phyloP scores from a whole-genome alignment of 2,329 filamentous ascomycete genomes.

The Colletotrichum endophyticum region DNA sequence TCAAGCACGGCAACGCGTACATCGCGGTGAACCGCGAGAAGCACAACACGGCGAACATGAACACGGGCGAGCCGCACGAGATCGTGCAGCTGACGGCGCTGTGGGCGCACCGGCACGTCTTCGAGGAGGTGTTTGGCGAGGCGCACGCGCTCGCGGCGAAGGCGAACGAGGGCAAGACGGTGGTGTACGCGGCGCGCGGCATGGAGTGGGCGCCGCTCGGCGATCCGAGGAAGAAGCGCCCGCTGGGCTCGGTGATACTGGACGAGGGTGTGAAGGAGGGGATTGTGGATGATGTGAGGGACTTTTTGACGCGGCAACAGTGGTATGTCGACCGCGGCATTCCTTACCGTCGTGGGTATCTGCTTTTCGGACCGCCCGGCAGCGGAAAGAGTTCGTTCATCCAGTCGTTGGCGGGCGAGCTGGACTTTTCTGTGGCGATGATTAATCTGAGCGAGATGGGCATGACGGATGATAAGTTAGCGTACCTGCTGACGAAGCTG shows the following conservation, averaged over 20 bases:
- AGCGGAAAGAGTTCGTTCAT: slow-evolving; percentile 97
- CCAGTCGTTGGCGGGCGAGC: slow-evolving; percentile 88
- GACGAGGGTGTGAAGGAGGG: slow-evolving; percentile 83
- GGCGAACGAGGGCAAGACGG: slow-evolving; percentile 88
- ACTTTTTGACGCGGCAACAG: slow-evolving; percentile 78
- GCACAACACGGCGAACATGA: slow-evolving; percentile 80
- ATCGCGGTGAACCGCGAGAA: slow-evolving; percentile 88
- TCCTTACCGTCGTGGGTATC: slow-evolving; percentile 87
- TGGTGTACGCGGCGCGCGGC: slow-evolving; percentile 85
- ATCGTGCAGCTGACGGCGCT: slow-evolving; percentile 91
- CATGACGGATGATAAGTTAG: slow-evolving; percentile 87
- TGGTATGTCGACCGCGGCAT: slow-evolving; percentile 98
- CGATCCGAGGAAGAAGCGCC: slow-evolving; percentile 83
- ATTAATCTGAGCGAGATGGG: slow-evolving; percentile 90
- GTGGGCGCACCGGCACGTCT: slow-evolving; percentile 86
- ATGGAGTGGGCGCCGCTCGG: slow-evolving; percentile 88
- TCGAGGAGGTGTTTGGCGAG: slow-evolving; percentile 88
- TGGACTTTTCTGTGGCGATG: slow-evolving; percentile 88
- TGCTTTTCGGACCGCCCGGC: slow-evolving; percentile 87
- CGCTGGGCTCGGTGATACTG: slow-evolving; percentile 85
- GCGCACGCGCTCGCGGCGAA: slow-evolving; percentile 81
- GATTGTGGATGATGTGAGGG: slow-evolving; percentile 80
- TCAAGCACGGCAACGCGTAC: slow-evolving; percentile 86
- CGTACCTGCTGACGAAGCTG: slow-evolving; percentile 84
- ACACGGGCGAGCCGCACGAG: slow-evolving; percentile 90